Conservation (phyloP, 2,329 filamentous ascomycete genomes). For the Aquanectria penicillioides region DNA sequence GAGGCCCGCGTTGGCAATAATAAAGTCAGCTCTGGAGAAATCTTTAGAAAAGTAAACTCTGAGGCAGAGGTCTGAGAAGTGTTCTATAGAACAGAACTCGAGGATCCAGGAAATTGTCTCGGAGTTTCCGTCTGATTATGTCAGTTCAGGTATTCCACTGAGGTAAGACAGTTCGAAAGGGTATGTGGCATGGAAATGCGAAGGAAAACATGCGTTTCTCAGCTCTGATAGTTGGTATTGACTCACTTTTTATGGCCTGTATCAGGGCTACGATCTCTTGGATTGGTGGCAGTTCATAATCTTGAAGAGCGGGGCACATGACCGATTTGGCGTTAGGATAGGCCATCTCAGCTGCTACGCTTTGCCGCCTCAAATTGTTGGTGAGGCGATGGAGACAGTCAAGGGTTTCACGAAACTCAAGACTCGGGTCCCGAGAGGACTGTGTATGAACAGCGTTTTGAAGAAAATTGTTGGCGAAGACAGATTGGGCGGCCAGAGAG, state of each 20-base stretch:
- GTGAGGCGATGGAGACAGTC: constrained; percentile 44
- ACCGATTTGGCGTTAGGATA: constrained; percentile 32
- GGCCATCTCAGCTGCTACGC: constrained; percentile 30
- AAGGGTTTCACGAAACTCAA: constrained; percentile 47
- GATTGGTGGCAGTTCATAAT: constrained; percentile 33
- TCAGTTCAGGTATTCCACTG: too few species aligned
- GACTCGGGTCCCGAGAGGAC: constrained; percentile 36
- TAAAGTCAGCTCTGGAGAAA: constrained; percentile 44
- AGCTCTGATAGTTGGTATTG: neutral
- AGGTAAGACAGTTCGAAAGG: too few species aligned
- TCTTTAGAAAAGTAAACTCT: constrained; percentile 46
- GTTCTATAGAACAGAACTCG: constrained; percentile 41
- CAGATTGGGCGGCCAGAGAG: constrained; percentile 56
- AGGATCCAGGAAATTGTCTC: constrained; percentile 38
- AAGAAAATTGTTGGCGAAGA: constrained; percentile 56
- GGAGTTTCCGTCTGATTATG: too few species aligned
- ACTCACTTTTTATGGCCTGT: constrained; percentile 29
- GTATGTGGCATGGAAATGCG: too few species aligned
- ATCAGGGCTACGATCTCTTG: constrained; percentile 33
- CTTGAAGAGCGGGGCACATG: constrained; percentile 24
- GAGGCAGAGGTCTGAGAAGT: constrained; percentile 44
- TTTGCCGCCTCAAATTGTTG: constrained; percentile 35
- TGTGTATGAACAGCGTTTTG: constrained; percentile 46
- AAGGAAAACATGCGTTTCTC: too few species aligned
- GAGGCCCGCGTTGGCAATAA: constrained; percentile 44